Percentiles rank a stretch among this genome's conserved stretches.
These are phyloP conservation scores for Primulina huaijiensis DNA, from an alignment of 257 asterid species.

Conservation along the genomic window DNA sequence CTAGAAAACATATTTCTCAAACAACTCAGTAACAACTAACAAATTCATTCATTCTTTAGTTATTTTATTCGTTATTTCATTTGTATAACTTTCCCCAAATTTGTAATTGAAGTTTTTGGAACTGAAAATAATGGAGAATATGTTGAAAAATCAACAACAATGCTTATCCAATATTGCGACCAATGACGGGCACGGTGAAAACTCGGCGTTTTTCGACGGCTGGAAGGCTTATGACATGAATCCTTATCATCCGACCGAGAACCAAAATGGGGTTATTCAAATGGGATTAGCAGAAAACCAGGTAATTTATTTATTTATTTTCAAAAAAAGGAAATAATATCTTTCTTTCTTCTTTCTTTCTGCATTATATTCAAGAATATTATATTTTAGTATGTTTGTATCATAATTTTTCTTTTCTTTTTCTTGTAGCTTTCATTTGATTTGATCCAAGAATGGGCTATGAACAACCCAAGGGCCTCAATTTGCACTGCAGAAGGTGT, in stretches of 20 bases:
- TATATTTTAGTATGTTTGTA: not conserved
- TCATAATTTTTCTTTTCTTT: not conserved
- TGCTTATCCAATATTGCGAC: conserved; percentile 56
- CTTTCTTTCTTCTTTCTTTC: not conserved
- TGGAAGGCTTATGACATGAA: conserved; percentile 71
- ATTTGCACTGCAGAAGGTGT: conserved; percentile 60
- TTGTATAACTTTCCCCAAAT: not conserved
- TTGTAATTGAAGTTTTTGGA: not conserved
- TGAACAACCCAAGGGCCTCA: conserved; percentile 54
- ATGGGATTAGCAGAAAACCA: conserved; percentile 76
- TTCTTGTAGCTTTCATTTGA: conserved; percentile 55
- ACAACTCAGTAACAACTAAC: conserved; percentile 5
- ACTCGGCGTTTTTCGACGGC: conserved; percentile 63
- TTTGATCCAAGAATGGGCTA: conserved; percentile 56
- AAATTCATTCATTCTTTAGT: conserved; percentile 15
- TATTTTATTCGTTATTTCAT: conserved; percentile 26
- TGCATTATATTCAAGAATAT: too few species aligned
- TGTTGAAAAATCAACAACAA: conserved; percentile 21
- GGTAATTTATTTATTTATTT: conserved; percentile 25
- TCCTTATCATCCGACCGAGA: conserved; percentile 51
- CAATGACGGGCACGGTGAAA: conserved; percentile 63
- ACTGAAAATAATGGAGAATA: conserved; percentile 24
- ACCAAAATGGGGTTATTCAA: conserved; percentile 63
- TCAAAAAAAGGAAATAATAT: not conserved
- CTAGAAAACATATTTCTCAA: conserved; percentile 17